Evolutionary conservation across 139 green algal genomes (phyloP), one percentile per base, ranked within the genome.

Genomic region (Ulvella scutata): DNA sequence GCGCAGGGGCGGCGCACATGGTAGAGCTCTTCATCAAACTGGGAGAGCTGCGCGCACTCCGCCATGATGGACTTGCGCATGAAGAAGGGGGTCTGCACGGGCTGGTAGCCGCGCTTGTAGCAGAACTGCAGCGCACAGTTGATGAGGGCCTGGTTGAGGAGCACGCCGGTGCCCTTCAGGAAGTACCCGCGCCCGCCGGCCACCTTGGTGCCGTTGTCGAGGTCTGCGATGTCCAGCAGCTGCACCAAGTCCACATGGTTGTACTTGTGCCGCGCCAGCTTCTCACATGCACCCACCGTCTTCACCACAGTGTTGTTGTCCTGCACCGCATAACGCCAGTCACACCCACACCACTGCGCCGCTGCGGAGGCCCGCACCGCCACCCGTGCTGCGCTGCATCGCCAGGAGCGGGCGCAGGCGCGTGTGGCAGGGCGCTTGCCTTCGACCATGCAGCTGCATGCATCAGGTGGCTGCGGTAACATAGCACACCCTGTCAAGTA

Each of bases 11-110:
- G 33, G 13, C 51, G 51, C 51, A 95, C 88, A 76, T 92, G 89
- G 87, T 99, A 99, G 51, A 99, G 89, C 85, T 98, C 92, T 59
- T 99, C 95, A 74, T 99, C 95, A 79, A 98, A 99, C 83, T 99
- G 90, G 38, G 77, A 81, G 38, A 99, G 90, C 91, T 99, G 95
- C n/a, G 95, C 94, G 81, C 92, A 98, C 81, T 97, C 91, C 3
- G 88, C 92, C 95, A 99, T 99, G 75, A 97, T 89, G 43, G 92
- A 84, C 82, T 96, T 90, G 61, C 85, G 78, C 90, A 92, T 94
- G 80, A 92, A 92, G 82, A 95, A 96, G 28, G 95, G 95, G 33
- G 94, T 98, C 75, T 97, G 93, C 75, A 99, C 81, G 3, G 93
- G 91, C 26, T 59, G 82, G 81, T 85, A 96, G n/a, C 85, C 86